Conservation (phyloP, 2,329 filamentous ascomycete species). For the Phoma sp. region DNA sequence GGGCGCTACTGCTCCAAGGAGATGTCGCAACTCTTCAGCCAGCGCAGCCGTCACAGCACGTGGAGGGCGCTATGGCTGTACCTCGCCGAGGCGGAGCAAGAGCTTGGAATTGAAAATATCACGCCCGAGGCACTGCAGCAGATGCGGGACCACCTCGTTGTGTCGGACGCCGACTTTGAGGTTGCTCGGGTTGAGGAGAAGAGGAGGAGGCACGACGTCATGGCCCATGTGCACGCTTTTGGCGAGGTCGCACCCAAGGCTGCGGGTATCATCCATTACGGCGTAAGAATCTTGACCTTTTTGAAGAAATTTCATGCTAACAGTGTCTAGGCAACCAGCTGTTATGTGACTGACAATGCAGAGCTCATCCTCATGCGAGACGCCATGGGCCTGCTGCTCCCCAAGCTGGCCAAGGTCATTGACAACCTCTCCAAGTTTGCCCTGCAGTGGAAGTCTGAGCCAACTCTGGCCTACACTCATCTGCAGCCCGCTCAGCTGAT, state of each 20-base stretch:
- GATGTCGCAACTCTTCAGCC: slow-evolving; percentile 74
- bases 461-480: slow-evolving; percentile 80
- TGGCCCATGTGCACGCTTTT: slow-evolving; percentile 75
- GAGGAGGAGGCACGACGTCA: slow-evolving; percentile 68
- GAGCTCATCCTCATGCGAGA: slow-evolving; percentile 71
- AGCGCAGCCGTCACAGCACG: slow-evolving; percentile 74
- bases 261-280: slow-evolving; percentile 80
- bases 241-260: slow-evolving; percentile 76
- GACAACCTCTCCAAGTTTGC: slow-evolving; percentile 76
- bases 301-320: slow-evolving; percentile 54
- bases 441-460: slow-evolving; percentile 72
- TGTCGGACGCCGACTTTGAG: slow-evolving; percentile 57
- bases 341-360: slow-evolving; percentile 38
- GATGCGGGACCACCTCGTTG: slow-evolving; percentile 53
- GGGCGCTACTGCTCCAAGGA: slow-evolving; percentile 69
- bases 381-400: slow-evolving; percentile 75
- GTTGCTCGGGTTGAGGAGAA: slow-evolving; percentile 58
- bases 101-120: slow-evolving; percentile 76
- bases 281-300: slow-evolving; percentile 57
- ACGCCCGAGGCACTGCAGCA: slow-evolving; percentile 64
- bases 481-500: slow-evolving; percentile 69
- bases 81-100: slow-evolving; percentile 81
- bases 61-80: slow-evolving; percentile 88
- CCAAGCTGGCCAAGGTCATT: slow-evolving; percentile 80
- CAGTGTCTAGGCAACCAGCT: slow-evolving; percentile 59